Base-by-base conservation (phyloP, 2,329 filamentous ascomycete species). In the Ceratocystis cacaofunesta region DNA sequence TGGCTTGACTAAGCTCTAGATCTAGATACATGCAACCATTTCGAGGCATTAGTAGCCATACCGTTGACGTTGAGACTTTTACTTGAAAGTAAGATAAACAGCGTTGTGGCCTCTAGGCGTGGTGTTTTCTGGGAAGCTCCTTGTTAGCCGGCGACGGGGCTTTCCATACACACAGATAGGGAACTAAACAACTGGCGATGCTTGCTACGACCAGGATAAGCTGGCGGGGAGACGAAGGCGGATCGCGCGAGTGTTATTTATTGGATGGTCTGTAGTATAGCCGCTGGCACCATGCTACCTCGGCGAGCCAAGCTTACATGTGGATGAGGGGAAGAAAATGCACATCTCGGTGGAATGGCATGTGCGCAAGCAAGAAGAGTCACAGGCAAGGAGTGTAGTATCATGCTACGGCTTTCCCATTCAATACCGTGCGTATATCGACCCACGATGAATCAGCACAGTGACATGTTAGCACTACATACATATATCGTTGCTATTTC, bases 301-400 rank as follows among this genome's bases (percentile, higher is more conserved):
- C 32, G 28, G 17, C 25, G 3, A n/a, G 55, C 7, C 30, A 32
- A n/a, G 55, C 5, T 3, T 30, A 36, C 55, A 32, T 25, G 30
- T 32, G 55, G n/a, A 58, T n/a, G 55, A 36, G 55, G 28, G 28
- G 17, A 19, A 58, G 55, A 3, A 36, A 36, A 28, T n/a, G 28
- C 25, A 52, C 22, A n/a, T 52, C 55, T 58, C 28, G 28, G 55
- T 58, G 55, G 55, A 58, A 58, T 58, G 55, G 55, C 55, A 58
- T 30, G 55, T 36, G 32, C 55, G 32, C 55, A 36, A 58, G 55
- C 22, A 7, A 8, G 28, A 58, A 36, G 28, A n/a, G 15, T 32
- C 32, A 12, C 25, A 58, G 32, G 55, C 17, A 58, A 58, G 55
- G 55, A 58, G 28, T 36, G 2, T n/a, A 5, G 6, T 36, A 8